Conservation (phyloP, 768 basidiomycete species). For the Amanita thiersii region DNA sequence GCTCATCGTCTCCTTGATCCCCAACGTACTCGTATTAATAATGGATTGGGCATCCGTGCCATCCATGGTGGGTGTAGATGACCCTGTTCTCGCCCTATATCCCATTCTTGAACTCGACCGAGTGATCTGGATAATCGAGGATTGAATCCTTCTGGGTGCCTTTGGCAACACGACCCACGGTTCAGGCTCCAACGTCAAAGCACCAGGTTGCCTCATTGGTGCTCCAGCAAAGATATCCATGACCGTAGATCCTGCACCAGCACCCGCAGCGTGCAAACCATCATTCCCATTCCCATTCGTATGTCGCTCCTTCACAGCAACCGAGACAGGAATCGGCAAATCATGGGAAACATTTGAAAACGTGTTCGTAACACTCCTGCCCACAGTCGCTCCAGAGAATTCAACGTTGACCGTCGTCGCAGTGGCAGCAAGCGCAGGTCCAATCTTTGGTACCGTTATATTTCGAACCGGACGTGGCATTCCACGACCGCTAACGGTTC, state of each 20-base stretch:
- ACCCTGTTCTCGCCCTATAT: too few species aligned
- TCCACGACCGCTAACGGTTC: slow-evolving; percentile 6
- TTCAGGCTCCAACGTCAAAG: slow-evolving; percentile 34
- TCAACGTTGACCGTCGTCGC: slow-evolving; percentile 94
- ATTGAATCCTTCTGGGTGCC: slow-evolving; percentile 17
- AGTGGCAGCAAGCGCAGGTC: slow-evolving; percentile 80
- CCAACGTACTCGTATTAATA: too few species aligned
- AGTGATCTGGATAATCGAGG: slow-evolving; percentile 18
- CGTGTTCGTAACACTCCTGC: slow-evolving; percentile 32
- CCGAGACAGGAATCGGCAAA: slow-evolving; percentile 1
- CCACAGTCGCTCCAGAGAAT: slow-evolving; percentile 65
- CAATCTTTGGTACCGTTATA: slow-evolving; percentile 59
- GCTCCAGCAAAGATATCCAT: slow-evolving; percentile 95
- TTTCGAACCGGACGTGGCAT: slow-evolving; percentile 31
- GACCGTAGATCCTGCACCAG: slow-evolving; percentile 21
- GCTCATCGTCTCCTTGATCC: slow-evolving; percentile 16
- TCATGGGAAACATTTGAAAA: slow-evolving; percentile 11
- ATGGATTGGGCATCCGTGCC: too few species aligned
- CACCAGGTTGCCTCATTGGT: slow-evolving; percentile 27
- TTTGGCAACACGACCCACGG: slow-evolving; percentile 67
- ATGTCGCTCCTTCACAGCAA: slow-evolving; percentile 2
- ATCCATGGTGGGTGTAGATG: too few species aligned
- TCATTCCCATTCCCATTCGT: neutral
- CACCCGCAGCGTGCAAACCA: neutral
- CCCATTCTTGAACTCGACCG: too few species aligned